These are phyloP conservation scores for Deinandra increscens DNA, from an alignment of 129 eudicot genomes.

Conservation along the genomic window DNA sequence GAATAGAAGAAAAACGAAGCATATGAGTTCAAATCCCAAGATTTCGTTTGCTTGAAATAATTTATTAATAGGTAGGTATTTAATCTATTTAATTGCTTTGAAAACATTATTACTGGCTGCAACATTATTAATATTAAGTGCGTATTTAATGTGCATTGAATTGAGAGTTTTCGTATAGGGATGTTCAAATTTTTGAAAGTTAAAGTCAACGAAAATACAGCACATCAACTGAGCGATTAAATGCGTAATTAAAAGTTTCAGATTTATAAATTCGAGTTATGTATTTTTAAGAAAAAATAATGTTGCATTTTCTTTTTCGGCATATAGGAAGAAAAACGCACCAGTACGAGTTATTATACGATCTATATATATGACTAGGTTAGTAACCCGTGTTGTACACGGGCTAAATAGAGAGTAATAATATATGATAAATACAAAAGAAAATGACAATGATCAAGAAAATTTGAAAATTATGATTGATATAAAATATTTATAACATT, in stretches of 20 bases:
- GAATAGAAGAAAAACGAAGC: constrained; percentile 34
- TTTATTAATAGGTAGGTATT: background rate
- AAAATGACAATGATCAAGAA: too few species aligned
- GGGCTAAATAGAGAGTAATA: too few species aligned
- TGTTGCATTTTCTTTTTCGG: background rate
- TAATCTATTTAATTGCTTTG: constrained; percentile 9
- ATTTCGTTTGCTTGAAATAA: constrained; percentile 15
- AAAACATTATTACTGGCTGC: constrained; percentile 20
- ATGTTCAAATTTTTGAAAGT: constrained; percentile 23
- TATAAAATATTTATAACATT: too few species aligned
- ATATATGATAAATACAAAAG: too few species aligned
- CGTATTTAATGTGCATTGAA: constrained; percentile 41
- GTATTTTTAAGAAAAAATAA: background rate
- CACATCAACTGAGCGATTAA: constrained; percentile 28
- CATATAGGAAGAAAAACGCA: too few species aligned
- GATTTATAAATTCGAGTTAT: constrained; percentile 17
- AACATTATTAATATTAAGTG: constrained; percentile 16
- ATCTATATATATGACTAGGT: too few species aligned
- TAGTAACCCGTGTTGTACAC: too few species aligned
- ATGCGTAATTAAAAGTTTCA: constrained; percentile 18
- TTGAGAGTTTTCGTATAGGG: constrained; percentile 21
- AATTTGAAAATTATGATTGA: too few species aligned
- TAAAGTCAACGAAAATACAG: constrained; percentile 26
- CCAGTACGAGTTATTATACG: too few species aligned
- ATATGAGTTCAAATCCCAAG: constrained; percentile 33